Evolutionary conservation across 768 basidiomycete species (phyloP).

Genomic region (Suillus alpinus): DNA sequence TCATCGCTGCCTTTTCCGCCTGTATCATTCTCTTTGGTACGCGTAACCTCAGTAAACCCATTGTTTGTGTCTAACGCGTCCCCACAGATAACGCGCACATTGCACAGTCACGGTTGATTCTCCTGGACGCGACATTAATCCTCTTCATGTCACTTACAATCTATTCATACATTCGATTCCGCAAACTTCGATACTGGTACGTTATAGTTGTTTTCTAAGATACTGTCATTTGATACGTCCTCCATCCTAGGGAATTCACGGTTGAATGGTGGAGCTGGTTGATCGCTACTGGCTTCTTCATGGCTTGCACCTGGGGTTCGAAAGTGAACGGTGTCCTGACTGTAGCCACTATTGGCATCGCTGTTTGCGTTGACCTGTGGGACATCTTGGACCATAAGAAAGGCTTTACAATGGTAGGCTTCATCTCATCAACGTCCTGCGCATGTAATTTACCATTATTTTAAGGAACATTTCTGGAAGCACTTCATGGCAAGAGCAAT

Average conservation of each 20-base stretch:
- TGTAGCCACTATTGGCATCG: slow-evolving; percentile 83
- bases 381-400: slow-evolving; percentile 83
- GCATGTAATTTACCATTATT: background rate
- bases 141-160: slow-evolving; percentile 96
- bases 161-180: slow-evolving; percentile 90
- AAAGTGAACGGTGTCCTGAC: slow-evolving; percentile 97
- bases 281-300: slow-evolving; percentile 81
- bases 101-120: slow-evolving; percentile 93
- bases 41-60: slow-evolving; percentile 24
- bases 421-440: background rate
- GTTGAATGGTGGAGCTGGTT: slow-evolving; percentile 96
- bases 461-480: slow-evolving; percentile 81
- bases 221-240: slow-evolving; percentile 7
- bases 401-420: slow-evolving; percentile 70
- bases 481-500: slow-evolving; percentile 86
- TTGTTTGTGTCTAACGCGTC: slow-evolving; percentile 6
- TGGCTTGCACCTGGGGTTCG: slow-evolving; percentile 95
- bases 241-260: slow-evolving; percentile 69
- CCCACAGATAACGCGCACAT: slow-evolving; percentile 89
- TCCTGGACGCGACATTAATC: slow-evolving; percentile 90
- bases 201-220: slow-evolving; percentile 20
- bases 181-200: slow-evolving; percentile 87
- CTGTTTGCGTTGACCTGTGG: slow-evolving; percentile 94
- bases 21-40: slow-evolving; percentile 82
- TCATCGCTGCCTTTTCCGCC: slow-evolving; percentile 90